Base-by-base conservation (phyloP, 306 rosid species). In the Glycine latifolia region DNA sequence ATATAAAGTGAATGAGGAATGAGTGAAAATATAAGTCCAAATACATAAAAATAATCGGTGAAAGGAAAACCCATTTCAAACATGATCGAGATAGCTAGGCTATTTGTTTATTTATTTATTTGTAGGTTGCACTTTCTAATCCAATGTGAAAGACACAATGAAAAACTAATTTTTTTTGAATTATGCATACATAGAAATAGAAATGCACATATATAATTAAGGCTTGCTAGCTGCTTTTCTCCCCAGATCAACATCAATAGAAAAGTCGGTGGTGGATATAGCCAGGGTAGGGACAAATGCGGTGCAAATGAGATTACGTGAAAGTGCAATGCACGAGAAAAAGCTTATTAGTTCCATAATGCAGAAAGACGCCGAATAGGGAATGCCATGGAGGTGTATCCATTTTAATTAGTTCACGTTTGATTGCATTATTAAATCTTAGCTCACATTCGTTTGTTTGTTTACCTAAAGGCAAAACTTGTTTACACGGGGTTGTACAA, bases 251-350 rank as follows among this genome's bases (percentile, higher is more conserved):
- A 14, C 49, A 41, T 67, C 3, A 67, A 67, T 16, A 43, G 47
- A 67, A n/a, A 67, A 68, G 55, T 68, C 15, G 43, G 43, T 46
- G 73, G 71, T n/a, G n/a, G n/a, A n/a, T n/a, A n/a, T n/a, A n/a
- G n/a, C n/a, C n/a, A n/a, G n/a, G n/a, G n/a, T 41, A 8, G 37
- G n/a, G 37, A 67, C 54, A 67, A 67, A 67, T 9, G 54, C 26
- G 37, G 37, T 67, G 54, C 37, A n/a, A 67, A 44, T 10, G 56
- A 44, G 73, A 68, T 16, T 17, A 44, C 10, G 55, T 44, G 73
- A 68, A 68, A 44, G 13, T 68, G 56, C 73, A 68, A 8, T 66
- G 52, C 52, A 67, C 31, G 6, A 39, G 6, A 66, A 65, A 39
- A 41, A 4, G 6, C 16, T 62, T 47, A 7, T 67, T 67, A n/a